Percentiles rank a stretch among this genome's conserved stretches.
These are phyloP conservation scores for Fraxinus pennsylvanica DNA, from an alignment of 257 asterid species.

Conservation along the genomic window DNA sequence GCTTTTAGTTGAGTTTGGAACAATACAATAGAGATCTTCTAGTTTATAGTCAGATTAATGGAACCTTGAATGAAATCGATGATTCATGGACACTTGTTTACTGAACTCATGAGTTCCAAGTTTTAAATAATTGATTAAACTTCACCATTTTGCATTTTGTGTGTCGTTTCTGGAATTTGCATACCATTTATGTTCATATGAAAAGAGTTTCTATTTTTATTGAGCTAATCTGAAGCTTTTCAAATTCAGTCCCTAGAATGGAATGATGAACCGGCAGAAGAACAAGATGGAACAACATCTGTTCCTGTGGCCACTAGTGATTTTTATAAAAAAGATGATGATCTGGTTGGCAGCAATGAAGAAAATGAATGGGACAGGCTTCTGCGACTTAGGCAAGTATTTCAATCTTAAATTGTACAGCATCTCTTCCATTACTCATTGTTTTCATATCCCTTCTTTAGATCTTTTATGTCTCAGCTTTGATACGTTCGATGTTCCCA, in stretches of 20 bases:
- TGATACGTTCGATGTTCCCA: neutral
- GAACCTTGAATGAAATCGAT: neutral
- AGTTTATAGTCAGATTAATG: neutral
- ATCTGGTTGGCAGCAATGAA: constrained; percentile 48
- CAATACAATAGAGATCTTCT: neutral
- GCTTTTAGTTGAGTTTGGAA: neutral
- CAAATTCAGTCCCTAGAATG: constrained; percentile 67
- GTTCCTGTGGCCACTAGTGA: constrained; percentile 47
- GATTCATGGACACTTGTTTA: neutral
- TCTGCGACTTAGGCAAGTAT: constrained; percentile 77
- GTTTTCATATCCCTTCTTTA: neutral
- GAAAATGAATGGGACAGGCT: constrained; percentile 97
- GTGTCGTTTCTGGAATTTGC: neutral
- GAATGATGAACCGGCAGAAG: constrained; percentile 84
- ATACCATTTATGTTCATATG: neutral
- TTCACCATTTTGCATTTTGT: neutral
- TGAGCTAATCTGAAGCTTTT: neutral
- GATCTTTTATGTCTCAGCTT: neutral
- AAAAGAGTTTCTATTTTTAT: neutral
- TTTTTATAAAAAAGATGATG: constrained; percentile 64
- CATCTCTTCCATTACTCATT: constrained; percentile 5
- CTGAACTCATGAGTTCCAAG: neutral
- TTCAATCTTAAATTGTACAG: neutral
- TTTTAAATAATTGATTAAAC: neutral
- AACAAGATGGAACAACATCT: constrained; percentile 53